Percentiles rank a stretch among this genome's conserved stretches.
These are phyloP conservation scores for Flaveria robusta DNA, from an alignment of 129 eudicot species.

Conservation along the genomic window DNA sequence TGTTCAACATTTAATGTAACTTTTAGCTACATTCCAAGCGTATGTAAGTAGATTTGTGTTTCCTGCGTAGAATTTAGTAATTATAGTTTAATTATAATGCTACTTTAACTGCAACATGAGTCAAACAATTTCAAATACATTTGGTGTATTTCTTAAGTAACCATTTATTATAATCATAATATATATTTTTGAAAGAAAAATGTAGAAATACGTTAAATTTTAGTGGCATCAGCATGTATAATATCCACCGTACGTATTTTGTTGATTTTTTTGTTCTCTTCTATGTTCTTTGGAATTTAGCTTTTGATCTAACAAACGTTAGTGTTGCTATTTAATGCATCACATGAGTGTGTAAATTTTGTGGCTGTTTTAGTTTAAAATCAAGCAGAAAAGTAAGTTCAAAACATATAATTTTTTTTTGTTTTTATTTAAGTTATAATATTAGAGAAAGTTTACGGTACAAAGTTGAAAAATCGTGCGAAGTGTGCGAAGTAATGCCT, in stretches of 20 bases:
- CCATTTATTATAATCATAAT: not conserved
- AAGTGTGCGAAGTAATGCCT: too few relatives aligned
- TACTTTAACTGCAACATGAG: constrained; percentile 20
- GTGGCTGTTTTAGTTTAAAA: too few relatives aligned
- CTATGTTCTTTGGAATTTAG: too few relatives aligned
- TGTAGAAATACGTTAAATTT: not conserved
- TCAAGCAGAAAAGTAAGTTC: too few relatives aligned
- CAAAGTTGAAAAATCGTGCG: too few relatives aligned
- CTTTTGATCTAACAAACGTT: too few relatives aligned
- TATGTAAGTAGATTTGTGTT: constrained; percentile 35
- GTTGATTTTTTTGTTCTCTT: not conserved
- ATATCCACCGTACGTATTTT: not conserved
- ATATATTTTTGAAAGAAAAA: not conserved
- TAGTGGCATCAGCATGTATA: not conserved
- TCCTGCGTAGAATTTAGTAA: constrained; percentile 6
- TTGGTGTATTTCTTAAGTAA: constrained; percentile 27
- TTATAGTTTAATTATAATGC: not conserved
- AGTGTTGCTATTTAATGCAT: too few relatives aligned
- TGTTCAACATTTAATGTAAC: not conserved
- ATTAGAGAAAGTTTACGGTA: too few relatives aligned
- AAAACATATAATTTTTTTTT: too few relatives aligned
- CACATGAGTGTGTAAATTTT: too few relatives aligned
- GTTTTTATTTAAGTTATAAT: too few relatives aligned
- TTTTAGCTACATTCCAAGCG: constrained; percentile 39
- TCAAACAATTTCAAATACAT: constrained; percentile 32